A percentile compares a stretch with the other conserved stretches of the same genome.
These are phyloP conservation scores for Jatropha curcas DNA, from an alignment of 345 rosid genomes.

Conservation along the genomic window DNA sequence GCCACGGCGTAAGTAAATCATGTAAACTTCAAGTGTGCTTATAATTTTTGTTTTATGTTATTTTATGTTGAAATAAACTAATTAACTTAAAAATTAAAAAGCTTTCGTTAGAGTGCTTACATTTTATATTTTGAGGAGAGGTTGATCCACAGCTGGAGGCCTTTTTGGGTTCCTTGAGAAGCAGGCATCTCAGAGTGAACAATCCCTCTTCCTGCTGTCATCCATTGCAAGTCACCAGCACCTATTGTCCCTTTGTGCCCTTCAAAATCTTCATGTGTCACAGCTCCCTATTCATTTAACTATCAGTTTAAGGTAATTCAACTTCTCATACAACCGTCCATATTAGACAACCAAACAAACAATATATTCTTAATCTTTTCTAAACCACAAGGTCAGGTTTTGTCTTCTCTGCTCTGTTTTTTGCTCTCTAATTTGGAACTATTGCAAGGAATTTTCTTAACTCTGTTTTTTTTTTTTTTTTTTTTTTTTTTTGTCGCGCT, in stretches of 20 bases:
- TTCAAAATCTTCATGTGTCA: conserved; percentile 82
- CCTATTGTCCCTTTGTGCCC: conserved; percentile 83
- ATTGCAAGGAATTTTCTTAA: neutral
- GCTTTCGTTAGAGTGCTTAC: too few relatives aligned
- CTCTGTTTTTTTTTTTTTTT: neutral
- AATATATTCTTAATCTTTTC: neutral
- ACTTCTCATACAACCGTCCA: neutral
- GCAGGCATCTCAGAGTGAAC: conserved; percentile 97
- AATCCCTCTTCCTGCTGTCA: conserved; percentile 97
- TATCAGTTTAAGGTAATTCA: conserved; percentile 7
- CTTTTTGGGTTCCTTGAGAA: conserved; percentile 70
- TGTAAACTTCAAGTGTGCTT: too few relatives aligned
- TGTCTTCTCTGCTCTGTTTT: neutral
- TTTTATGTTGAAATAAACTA: too few relatives aligned
- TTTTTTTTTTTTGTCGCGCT: too few relatives aligned
- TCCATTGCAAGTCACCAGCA: conserved; percentile 91
- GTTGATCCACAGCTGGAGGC: conserved; percentile 87
- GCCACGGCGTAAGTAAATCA: too few relatives aligned
- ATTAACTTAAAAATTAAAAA: too few relatives aligned
- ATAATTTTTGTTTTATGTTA: too few relatives aligned
- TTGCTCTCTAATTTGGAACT: neutral
- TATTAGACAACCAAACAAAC: neutral
- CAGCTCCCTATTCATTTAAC: conserved; percentile 48
- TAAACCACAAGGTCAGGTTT: neutral
- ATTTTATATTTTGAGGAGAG: conserved; percentile 78